Conservation (phyloP, 805 yeast genomes). For the Kuraishia piskuri region DNA sequence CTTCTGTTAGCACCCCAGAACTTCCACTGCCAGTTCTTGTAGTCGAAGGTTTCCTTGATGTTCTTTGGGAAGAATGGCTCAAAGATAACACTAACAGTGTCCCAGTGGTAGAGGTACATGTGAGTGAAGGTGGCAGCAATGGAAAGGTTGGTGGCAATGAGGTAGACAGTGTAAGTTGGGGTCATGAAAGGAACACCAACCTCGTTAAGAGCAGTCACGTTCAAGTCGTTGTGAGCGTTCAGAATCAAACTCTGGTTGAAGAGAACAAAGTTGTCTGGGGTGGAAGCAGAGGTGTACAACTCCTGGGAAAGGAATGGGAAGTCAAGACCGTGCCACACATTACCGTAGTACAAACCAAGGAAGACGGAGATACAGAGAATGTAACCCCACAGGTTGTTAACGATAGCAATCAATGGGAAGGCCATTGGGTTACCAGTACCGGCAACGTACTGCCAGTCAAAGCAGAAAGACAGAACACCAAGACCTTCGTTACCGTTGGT, state of each 20-base stretch:
- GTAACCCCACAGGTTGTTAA: slow-evolving; percentile 24
- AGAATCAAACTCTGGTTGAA: slow-evolving; percentile 21
- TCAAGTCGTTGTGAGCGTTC: slow-evolving; percentile 13
- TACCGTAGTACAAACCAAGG: slow-evolving; percentile 31
- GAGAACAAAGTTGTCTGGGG: slow-evolving; percentile 15
- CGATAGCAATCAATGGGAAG: slow-evolving; percentile 47
- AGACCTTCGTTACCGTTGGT: slow-evolving; percentile 41
- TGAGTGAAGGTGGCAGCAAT: slow-evolving; percentile 24
- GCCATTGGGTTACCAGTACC: slow-evolving; percentile 45
- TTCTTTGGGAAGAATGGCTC: slow-evolving; percentile 11
- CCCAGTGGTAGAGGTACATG: slow-evolving; percentile 21
- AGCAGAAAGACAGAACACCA: slow-evolving; percentile 57
- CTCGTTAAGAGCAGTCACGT: slow-evolving; percentile 14
- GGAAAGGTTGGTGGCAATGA: slow-evolving; percentile 23
- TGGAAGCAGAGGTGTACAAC: slow-evolving; percentile 17
- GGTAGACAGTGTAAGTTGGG: slow-evolving; percentile 20
- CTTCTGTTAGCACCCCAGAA: slow-evolving; percentile 29
- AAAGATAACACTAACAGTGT: slow-evolving; percentile 16
- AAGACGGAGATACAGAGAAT: slow-evolving; percentile 32
- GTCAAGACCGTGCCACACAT: slow-evolving; percentile 37
- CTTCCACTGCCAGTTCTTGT: slow-evolving; percentile 35
- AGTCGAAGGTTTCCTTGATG: slow-evolving; percentile 16
- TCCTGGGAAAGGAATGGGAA: slow-evolving; percentile 26
- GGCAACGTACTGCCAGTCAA: slow-evolving; percentile 61
- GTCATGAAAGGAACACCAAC: slow-evolving; percentile 23